Evolutionary conservation across 345 rosid species (phyloP).

Genomic region (Laguncularia racemosa): DNA sequence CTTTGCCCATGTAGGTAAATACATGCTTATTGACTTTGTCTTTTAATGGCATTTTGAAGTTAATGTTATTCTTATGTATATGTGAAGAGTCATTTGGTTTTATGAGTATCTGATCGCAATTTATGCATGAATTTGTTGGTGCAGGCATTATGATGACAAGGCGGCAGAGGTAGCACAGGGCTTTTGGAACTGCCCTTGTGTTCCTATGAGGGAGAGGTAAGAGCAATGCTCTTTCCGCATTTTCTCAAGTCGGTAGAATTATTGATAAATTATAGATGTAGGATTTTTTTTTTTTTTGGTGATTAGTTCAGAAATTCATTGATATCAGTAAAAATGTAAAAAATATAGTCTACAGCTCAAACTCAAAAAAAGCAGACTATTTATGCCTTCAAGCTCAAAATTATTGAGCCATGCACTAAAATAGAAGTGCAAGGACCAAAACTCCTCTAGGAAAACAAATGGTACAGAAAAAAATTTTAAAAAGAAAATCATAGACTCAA

Average conservation of each 20-base stretch:
- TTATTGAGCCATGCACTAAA: too few relatives aligned
- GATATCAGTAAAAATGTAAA: too few relatives aligned
- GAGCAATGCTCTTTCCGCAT: conserved; percentile 1
- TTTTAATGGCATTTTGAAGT: background rate
- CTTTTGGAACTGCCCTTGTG: conserved; percentile 98
- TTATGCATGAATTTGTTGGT: background rate
- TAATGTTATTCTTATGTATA: background rate
- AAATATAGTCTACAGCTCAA: too few relatives aligned
- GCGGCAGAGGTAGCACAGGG: conserved; percentile 86
- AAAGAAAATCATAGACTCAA: too few relatives aligned
- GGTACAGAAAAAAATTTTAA: too few relatives aligned
- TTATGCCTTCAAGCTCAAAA: too few relatives aligned
- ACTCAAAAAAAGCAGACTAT: too few relatives aligned
- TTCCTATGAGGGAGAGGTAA: conserved; percentile 99
- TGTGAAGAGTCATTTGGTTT: conserved; percentile 5
- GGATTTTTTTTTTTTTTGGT: background rate
- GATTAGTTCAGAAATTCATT: too few relatives aligned
- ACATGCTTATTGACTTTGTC: conserved; percentile 3
- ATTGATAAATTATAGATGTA: background rate
- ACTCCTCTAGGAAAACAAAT: too few relatives aligned
- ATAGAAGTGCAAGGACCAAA: too few relatives aligned
- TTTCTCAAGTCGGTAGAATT: background rate
- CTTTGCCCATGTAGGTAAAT: conserved; percentile 82
- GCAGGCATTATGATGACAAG: conserved; percentile 96
- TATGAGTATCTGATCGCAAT: background rate